Evolutionary conservation across 371 early-diverging fungal species (phyloP).

Genomic region (Mucor indicus): DNA sequence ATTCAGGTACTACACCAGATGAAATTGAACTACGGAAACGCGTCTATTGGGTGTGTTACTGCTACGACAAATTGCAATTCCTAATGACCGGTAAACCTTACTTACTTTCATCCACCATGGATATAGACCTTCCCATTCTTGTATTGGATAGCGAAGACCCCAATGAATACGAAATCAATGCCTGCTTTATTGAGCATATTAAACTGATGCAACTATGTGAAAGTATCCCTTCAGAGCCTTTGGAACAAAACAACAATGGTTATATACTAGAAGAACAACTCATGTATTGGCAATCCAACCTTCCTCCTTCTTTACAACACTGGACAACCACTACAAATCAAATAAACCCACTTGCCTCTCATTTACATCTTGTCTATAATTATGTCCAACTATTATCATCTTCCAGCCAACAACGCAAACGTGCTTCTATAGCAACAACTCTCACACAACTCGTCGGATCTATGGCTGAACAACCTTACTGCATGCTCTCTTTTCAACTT

Average conservation of each 20-base stretch:
- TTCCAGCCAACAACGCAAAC: constrained; percentile 4
- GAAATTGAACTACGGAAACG: constrained; percentile 21
- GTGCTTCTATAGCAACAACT: constrained; percentile 15
- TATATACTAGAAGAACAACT: constrained; percentile 22
- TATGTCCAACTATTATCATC: constrained; percentile 11
- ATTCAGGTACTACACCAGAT: constrained; percentile 7
- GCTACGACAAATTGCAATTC: constrained; percentile 25
- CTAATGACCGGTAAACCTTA: constrained; percentile 19
- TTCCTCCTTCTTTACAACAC: constrained; percentile 24
- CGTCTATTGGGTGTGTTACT: constrained; percentile 31
- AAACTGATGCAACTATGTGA: constrained; percentile 29
- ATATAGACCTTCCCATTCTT: constrained; percentile 26
- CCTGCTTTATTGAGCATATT: constrained; percentile 27
- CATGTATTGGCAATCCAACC: constrained; percentile 10
- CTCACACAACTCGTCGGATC: constrained; percentile 17
- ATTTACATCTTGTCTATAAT: constrained; percentile 26
- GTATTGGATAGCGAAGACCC: constrained; percentile 13
- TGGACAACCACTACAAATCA: constrained; percentile 18
- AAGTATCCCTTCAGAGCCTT: constrained; percentile 8
- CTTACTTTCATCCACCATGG: constrained; percentile 14
- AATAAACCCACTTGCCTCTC: constrained; percentile 20
- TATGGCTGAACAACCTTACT: constrained; percentile 14
- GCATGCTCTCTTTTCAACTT: constrained; percentile 14
- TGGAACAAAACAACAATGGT: too few species aligned
- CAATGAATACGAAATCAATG: constrained; percentile 21